Conservation (phyloP, 805 yeast genomes). For the Clavispora vitiphila region DNA sequence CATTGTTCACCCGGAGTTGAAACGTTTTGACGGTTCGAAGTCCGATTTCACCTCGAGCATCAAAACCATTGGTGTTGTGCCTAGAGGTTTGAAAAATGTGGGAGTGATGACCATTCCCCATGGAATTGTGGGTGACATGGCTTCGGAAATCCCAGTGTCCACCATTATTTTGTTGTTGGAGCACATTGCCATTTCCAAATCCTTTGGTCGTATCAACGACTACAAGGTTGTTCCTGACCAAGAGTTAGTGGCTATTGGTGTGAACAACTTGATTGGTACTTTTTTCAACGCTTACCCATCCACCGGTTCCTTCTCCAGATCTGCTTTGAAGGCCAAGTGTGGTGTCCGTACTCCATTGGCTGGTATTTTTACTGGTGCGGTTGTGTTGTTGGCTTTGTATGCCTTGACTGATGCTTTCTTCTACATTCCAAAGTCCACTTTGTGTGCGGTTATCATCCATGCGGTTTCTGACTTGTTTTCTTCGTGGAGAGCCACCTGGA, state of each 20-base stretch:
- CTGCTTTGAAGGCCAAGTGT: conserved; percentile 91
- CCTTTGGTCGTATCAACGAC: conserved; percentile 89
- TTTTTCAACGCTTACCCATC: conserved; percentile 93
- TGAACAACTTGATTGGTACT: conserved; percentile 83
- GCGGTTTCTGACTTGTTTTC: conserved; percentile 86
- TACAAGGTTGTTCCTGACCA: conserved; percentile 90
- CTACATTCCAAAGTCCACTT: conserved; percentile 85
- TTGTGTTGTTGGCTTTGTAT: conserved; percentile 82
- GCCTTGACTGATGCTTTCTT: conserved; percentile 78
- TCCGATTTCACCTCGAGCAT: conserved; percentile 42
- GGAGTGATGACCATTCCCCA: conserved; percentile 66
- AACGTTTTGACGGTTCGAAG: conserved; percentile 25
- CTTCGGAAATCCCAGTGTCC: conserved; percentile 80
- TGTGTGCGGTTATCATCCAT: conserved; percentile 85
- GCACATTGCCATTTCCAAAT: conserved; percentile 89
- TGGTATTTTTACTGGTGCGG: conserved; percentile 84
- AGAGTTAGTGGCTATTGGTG: conserved; percentile 91
- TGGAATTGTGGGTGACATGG: conserved; percentile 56
- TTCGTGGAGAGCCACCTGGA: conserved; percentile 59
- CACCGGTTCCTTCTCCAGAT: conserved; percentile 92
- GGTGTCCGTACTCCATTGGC: conserved; percentile 94
- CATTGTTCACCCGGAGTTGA: conserved; percentile 47
- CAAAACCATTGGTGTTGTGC: conserved; percentile 69
- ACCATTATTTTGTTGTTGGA: conserved; percentile 77
- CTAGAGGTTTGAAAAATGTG: conserved; percentile 73